Evolutionary conservation across 768 basidiomycete species (phyloP).

Genomic region (Clitopilus passeckerianus): DNA sequence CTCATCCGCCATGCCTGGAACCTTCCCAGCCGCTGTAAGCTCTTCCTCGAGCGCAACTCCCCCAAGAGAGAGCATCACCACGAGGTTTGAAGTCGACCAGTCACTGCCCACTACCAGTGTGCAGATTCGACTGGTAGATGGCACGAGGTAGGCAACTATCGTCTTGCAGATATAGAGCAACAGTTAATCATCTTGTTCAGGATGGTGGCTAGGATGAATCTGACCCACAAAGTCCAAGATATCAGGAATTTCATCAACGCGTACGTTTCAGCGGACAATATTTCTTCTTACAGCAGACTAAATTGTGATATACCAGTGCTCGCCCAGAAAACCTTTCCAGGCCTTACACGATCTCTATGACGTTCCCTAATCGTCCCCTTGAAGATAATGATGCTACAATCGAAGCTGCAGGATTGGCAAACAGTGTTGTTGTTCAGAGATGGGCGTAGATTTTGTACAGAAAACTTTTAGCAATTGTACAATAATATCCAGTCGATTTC

Average conservation of each 20-base stretch:
- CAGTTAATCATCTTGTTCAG: constrained; percentile 25
- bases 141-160: constrained; percentile 56
- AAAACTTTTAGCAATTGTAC: background rate
- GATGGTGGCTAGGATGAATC: constrained; percentile 83
- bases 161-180: background rate
- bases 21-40: constrained; percentile 39
- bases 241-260: constrained; percentile 86
- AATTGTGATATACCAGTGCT: constrained; percentile 37
- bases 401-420: constrained; percentile 64
- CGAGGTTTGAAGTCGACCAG: constrained; percentile 79
- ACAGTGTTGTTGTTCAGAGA: constrained; percentile 83
- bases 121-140: constrained; percentile 88
- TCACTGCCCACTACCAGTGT: constrained; percentile 80
- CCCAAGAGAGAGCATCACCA: constrained; percentile 30
- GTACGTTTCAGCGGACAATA: constrained; percentile 40
- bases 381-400: constrained; percentile 65
- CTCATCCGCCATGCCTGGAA: constrained; percentile 48
- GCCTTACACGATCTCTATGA: constrained; percentile 77
- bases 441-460: constrained; percentile 39
- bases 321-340: constrained; percentile 60
- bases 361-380: constrained; percentile 79
- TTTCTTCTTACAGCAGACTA: background rate
- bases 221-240: constrained; percentile 84
- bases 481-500: background rate
- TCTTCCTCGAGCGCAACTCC: constrained; percentile 14